A percentile compares a stretch with the other conserved stretches of the same genome.
These are phyloP conservation scores for Plantago elongata DNA, from an alignment of 257 asterid species.

Conservation along the genomic window DNA sequence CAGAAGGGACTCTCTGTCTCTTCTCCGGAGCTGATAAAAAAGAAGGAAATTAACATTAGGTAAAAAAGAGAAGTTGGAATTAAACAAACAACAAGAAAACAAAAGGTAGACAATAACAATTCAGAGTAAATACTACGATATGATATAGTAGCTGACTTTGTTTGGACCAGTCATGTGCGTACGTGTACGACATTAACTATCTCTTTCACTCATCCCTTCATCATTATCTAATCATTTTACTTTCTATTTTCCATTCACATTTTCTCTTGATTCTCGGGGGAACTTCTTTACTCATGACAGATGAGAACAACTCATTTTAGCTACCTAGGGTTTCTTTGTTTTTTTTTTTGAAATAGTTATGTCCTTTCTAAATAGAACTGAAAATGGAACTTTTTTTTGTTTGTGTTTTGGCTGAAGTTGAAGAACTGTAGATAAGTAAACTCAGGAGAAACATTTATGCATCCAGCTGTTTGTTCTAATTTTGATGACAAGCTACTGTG, in stretches of 20 bases:
- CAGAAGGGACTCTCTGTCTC: conserved; percentile 98
- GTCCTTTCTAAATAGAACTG: no score
- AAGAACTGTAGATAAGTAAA: conserved; percentile 38
- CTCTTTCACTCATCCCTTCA: conserved; percentile 50
- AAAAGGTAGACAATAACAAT: conserved; percentile 30
- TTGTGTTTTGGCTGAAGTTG: conserved; percentile 1
- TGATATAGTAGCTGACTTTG: conserved; percentile 44
- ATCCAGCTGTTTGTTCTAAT: conserved; percentile 24
- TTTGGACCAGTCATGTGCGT: conserved; percentile 21
- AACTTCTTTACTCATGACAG: background rate
- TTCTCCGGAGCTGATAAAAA: conserved; percentile 89
- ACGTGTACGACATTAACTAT: conserved; percentile 26
- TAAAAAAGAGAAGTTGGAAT: conserved; percentile 24
- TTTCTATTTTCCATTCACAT: conserved; percentile 16
- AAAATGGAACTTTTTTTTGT: no score
- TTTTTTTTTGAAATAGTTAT: no score
- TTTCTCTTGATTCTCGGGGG: conserved; percentile 57
- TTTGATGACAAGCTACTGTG: conserved; percentile 34
- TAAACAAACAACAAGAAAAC: conserved; percentile 40
- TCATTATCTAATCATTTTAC: conserved; percentile 79
- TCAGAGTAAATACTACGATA: conserved; percentile 19
- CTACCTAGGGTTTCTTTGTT: conserved; percentile 16
- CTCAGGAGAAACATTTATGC: conserved; percentile 12
- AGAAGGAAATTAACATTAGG: conserved; percentile 36
- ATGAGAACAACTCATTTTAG: no score